Evolutionary conservation across 1,284 basidiomycete species (phyloP), one percentile per base, ranked within the genome.

Genomic region (Sanghuangporus weigelae): DNA sequence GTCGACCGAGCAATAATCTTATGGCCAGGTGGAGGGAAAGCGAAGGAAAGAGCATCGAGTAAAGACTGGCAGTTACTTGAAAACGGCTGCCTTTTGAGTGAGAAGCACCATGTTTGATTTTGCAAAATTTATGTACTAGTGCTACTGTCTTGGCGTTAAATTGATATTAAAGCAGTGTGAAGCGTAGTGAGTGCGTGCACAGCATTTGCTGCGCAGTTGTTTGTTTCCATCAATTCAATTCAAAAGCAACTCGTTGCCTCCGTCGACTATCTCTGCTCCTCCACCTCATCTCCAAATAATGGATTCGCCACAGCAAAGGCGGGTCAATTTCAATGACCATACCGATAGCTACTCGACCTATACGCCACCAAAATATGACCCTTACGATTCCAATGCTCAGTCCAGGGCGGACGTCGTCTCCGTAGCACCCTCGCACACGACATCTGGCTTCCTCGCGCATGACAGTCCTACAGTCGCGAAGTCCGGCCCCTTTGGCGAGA

Each of bases 1-100:
- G 74, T 5, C 60, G 73, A 55, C 77, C 79, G 36, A 78, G 77
- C 63, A 80, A 79, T 66, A 68, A 68, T 12, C 67, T 80, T 50
- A 71, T 79, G 63, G 60, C 68, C 36, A 72, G 71, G 65, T 81
- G 79, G 79, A 71, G 71, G 54, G 72, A 76, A 63, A 77, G 77
- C 63, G 73, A 78, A 66, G 78, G 76, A 2, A 69, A 76, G 38
- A 60, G 71, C 16, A 72, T 76, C 53, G 68, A 72, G 8, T 73
- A 65, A 70, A 38, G 31, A 21, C 49, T 38, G 21, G 38, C n/a
- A 16, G n/a, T 19, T 3, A 23, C 44, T 19, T 31, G 3, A 46
- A 16, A n/a, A n/a, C 16, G 44, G 8, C 7, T 16, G 7, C 8
- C 44, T n/a, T 16, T 46, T 46, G 40, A 50, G 10, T 26, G 14